Percentiles rank a stretch among this genome's conserved stretches.
Evolutionary conservation across 495 filamentous ascomycete species (phyloP).

Genomic region (Penicillium samsonianum): DNA sequence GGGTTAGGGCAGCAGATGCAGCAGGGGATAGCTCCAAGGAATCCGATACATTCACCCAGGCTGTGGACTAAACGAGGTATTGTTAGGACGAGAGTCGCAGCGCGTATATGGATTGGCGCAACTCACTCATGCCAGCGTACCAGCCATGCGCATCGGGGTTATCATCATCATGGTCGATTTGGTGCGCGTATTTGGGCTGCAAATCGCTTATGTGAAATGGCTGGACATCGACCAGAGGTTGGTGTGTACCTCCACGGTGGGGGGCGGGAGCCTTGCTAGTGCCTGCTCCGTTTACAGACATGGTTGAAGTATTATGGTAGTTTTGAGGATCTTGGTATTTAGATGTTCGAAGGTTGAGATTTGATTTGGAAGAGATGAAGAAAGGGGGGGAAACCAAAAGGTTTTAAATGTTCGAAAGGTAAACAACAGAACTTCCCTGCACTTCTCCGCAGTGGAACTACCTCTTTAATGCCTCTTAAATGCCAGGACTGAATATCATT

Average conservation of each 20-base stretch:
- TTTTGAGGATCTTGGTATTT: not conserved
- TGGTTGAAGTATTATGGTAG: conserved; percentile 9
- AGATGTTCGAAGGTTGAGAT: not conserved
- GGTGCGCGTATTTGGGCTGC: conserved; percentile 83
- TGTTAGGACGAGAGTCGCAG: conserved; percentile 3
- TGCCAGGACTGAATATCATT: not conserved
- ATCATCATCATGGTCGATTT: conserved; percentile 63
- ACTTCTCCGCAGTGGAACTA: conserved; percentile 6
- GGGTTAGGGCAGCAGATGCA: conserved; percentile 93
- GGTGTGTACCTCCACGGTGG: conserved; percentile 12
- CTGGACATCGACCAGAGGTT: conserved; percentile 69
- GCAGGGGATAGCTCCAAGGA: conserved; percentile 85
- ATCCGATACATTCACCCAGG: conserved; percentile 76
- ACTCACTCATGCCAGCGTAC: conserved; percentile 86
- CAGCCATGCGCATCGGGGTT: conserved; percentile 78
- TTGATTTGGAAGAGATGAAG: not conserved
- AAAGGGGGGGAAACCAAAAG: conserved; percentile 9
- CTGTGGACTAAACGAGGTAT: conserved; percentile 59
- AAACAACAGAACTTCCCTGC: conserved; percentile 1
- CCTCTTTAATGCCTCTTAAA: not conserved
- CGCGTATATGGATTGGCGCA: not conserved
- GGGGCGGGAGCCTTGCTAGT: conserved; percentile 47
- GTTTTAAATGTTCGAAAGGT: conserved; percentile 11
- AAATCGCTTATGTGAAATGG: conserved; percentile 81
- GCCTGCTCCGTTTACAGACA: conserved; percentile 34